Evolutionary conservation across 208 protist species (phyloP).

Genomic region (Leishmania braziliensis): DNA sequence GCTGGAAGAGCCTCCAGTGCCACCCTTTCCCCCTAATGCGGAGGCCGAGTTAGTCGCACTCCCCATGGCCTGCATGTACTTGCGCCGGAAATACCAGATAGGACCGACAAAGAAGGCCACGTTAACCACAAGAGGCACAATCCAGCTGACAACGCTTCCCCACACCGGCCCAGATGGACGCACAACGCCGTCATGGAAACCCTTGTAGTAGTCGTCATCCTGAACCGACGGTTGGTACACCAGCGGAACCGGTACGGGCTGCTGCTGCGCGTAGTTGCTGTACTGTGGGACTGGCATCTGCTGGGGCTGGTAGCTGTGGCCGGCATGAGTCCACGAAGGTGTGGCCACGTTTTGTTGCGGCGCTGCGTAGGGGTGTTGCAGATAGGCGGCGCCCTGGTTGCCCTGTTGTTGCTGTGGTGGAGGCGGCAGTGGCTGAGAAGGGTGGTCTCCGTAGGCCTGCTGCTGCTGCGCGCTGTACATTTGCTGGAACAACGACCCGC

Average conservation of each 20-base stretch:
- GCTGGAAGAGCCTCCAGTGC: slow-evolving; percentile 19
- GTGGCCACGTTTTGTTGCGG: background rate
- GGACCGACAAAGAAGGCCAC: slow-evolving; percentile 84
- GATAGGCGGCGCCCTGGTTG: slow-evolving; percentile 11
- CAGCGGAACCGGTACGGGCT: slow-evolving; percentile 12
- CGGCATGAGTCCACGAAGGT: background rate
- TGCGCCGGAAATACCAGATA: slow-evolving; percentile 90
- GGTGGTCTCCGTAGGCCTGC: slow-evolving; percentile 12
- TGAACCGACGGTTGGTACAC: slow-evolving; percentile 31
- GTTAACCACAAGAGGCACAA: slow-evolving; percentile 84
- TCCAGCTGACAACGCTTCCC: slow-evolving; percentile 77
- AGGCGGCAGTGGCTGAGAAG: background rate
- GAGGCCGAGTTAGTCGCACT: slow-evolving; percentile 30
- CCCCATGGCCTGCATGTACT: slow-evolving; percentile 80
- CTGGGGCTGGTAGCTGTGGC: slow-evolving; percentile 28
- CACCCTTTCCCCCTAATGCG: slow-evolving; percentile 39
- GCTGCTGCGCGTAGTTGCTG: slow-evolving; percentile 12
- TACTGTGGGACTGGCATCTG: slow-evolving; percentile 25
- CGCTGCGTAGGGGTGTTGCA: background rate
- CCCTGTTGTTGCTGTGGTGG: slow-evolving; percentile 39
- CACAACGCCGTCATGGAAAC: slow-evolving; percentile 90
- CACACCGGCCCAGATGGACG: slow-evolving; percentile 63
- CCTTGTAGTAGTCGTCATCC: slow-evolving; percentile 90
- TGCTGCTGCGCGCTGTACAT: slow-evolving; percentile 79
- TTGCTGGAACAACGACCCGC: slow-evolving; percentile 77